Evolutionary conservation across 83 land plant genomes (phyloP).

Genomic region (Picea abies): DNA sequence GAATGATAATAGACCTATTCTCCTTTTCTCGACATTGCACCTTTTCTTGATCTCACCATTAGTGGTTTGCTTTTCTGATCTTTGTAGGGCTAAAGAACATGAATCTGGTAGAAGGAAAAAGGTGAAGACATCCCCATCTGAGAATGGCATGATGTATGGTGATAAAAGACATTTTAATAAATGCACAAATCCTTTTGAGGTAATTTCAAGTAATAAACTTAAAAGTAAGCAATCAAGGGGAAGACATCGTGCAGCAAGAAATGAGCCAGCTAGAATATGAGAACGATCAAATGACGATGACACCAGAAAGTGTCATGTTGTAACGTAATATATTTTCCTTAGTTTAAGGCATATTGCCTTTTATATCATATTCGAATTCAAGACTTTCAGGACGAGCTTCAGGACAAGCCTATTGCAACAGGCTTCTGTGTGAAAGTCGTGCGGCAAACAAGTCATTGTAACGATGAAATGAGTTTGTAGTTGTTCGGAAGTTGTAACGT

Average conservation of each 20-base stretch:
- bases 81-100: conserved; percentile 74
- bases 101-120: conserved; percentile 61
- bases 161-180: conserved; percentile 11
- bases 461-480: neutral
- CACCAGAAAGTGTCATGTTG: conserved; percentile 7
- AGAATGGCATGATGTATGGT: conserved; percentile 1
- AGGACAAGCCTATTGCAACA: neutral
- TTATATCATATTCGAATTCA: neutral
- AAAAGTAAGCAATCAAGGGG: neutral
- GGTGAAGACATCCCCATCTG: conserved; percentile 20
- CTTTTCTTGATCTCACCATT: neutral
- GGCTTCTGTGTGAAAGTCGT: neutral
- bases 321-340: conserved; percentile 6
- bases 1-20: neutral
- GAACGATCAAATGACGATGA: neutral
- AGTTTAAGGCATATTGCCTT: neutral
- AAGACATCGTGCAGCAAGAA: neutral
- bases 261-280: neutral
- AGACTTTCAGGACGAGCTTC: neutral
- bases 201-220: conserved; percentile 33
- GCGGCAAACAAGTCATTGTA: neutral
- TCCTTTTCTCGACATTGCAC: neutral
- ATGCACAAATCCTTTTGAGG: conserved; percentile 53
- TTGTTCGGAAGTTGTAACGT: neutral
- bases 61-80: neutral